Percentiles rank a stretch among this genome's conserved stretches.
Evolutionary conservation across 345 rosid genomes (phyloP).

Genomic region (Pugionium cornutum): DNA sequence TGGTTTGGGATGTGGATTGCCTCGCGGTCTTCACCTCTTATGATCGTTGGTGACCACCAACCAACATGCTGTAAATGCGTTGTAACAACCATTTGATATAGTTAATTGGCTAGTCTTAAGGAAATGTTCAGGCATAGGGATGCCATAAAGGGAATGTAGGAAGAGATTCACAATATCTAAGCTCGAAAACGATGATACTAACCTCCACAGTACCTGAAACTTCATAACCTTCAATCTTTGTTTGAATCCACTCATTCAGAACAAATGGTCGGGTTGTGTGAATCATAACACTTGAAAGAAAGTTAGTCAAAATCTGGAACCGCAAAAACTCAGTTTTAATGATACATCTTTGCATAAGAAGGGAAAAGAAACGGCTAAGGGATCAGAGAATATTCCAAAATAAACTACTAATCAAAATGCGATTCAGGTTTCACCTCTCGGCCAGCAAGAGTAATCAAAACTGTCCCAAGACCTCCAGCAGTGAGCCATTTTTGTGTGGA

Average conservation of each 20-base stretch:
- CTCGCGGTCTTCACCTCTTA: slow-evolving; percentile 91
- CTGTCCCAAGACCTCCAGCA: slow-evolving; percentile 99
- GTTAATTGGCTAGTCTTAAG: slow-evolving; percentile 7
- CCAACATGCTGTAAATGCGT: slow-evolving; percentile 58
- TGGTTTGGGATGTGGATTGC: slow-evolving; percentile 92
- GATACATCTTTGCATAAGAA: slow-evolving; percentile 6
- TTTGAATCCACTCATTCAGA: slow-evolving; percentile 95
- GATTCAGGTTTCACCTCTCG: slow-evolving; percentile 67
- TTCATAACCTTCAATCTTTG: slow-evolving; percentile 94
- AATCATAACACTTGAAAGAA: slow-evolving; percentile 92
- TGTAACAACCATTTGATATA: slow-evolving; percentile 29
- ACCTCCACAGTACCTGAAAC: slow-evolving; percentile 99
- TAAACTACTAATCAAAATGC: slow-evolving; percentile 14
- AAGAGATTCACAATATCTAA: slow-evolving; percentile 1
- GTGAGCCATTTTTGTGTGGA: slow-evolving; percentile 96
- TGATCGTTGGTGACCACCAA: slow-evolving; percentile 89
- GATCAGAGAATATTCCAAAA: slow-evolving; percentile 7
- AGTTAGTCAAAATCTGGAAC: slow-evolving; percentile 88
- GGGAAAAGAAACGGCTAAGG: not conserved
- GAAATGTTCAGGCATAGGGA: slow-evolving; percentile 9
- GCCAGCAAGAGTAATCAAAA: slow-evolving; percentile 97
- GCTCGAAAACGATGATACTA: slow-evolving; percentile 40
- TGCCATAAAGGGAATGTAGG: not conserved
- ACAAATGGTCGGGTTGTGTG: slow-evolving; percentile 94
- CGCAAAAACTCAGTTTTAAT: slow-evolving; percentile 29